These are phyloP conservation scores for Melastoma candidum DNA, from an alignment of 441 rosid genomes.

Conservation along the genomic window DNA sequence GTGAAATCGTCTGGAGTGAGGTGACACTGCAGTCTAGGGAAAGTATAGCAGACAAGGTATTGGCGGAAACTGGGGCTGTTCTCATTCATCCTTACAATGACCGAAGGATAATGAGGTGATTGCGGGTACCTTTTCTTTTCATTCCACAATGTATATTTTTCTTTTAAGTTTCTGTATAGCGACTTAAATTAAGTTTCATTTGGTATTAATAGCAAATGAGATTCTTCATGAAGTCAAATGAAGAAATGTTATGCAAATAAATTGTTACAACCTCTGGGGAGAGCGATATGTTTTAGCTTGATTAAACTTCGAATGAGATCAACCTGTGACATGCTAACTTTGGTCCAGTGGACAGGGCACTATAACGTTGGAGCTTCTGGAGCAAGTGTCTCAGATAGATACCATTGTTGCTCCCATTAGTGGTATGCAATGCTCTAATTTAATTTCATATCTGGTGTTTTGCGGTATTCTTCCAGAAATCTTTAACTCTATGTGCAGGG, in stretches of 20 bases:
- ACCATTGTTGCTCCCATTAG: slow-evolving; percentile 77
- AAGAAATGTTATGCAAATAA: too few relatives aligned
- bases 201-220: too few relatives aligned
- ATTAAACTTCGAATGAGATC: too few relatives aligned
- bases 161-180: too few relatives aligned
- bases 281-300: too few relatives aligned
- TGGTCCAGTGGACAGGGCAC: slow-evolving; percentile 84
- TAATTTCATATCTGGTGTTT: slow-evolving; percentile 4
- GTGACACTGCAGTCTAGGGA: slow-evolving; percentile 60
- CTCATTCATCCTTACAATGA: slow-evolving; percentile 78
- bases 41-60: slow-evolving; percentile 41
- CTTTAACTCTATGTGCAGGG: slow-evolving; percentile 26
- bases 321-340: slow-evolving; percentile 1
- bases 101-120: slow-evolving; percentile 60
- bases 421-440: slow-evolving; percentile 26
- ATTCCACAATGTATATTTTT: too few relatives aligned
- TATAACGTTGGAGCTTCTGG: slow-evolving; percentile 67
- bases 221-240: too few relatives aligned
- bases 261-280: too few relatives aligned
- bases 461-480: neutral
- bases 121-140: neutral
- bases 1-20: slow-evolving; percentile 67
- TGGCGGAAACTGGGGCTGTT: slow-evolving; percentile 67
- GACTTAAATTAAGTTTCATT: too few relatives aligned
- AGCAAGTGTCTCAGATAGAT: slow-evolving; percentile 59